phyloP scores from a whole-genome alignment of 257 asterid species.

The Przewalskia tangutica region DNA sequence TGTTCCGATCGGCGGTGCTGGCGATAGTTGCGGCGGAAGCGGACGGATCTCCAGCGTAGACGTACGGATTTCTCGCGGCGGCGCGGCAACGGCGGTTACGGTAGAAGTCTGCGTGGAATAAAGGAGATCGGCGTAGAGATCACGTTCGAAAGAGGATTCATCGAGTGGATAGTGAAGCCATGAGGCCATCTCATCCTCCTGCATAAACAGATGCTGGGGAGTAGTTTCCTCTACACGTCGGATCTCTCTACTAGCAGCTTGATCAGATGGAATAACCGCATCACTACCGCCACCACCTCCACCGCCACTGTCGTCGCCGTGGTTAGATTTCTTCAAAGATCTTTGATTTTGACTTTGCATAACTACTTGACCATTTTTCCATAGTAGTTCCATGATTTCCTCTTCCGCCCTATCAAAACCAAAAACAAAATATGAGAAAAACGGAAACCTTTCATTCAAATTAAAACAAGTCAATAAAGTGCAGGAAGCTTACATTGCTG shows the following conservation, averaged over 20 bases:
- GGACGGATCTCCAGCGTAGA: conserved; percentile 34
- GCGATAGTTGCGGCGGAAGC: conserved; percentile 12
- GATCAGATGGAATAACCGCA: conserved; percentile 23
- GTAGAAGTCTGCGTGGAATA: conserved; percentile 32
- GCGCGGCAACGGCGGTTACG: conserved; percentile 10
- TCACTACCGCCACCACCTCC: conserved; percentile 11
- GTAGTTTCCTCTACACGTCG: conserved; percentile 22
- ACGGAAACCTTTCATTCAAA: neutral
- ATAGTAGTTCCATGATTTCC: conserved; percentile 58
- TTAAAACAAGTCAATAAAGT: neutral
- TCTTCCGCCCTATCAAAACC: conserved; percentile 31
- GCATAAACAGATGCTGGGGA: conserved; percentile 54
- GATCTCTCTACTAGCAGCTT: conserved; percentile 29
- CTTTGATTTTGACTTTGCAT: conserved; percentile 59
- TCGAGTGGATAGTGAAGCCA: conserved; percentile 81
- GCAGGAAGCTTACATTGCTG: conserved; percentile 29
- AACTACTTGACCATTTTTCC: conserved; percentile 37
- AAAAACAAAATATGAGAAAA: neutral
- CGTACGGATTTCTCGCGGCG: conserved; percentile 6
- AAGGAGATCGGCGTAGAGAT: conserved; percentile 56
- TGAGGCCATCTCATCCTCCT: conserved; percentile 82
- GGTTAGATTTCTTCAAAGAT: conserved; percentile 19
- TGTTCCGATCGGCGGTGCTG: neutral
- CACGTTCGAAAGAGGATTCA: conserved; percentile 60
- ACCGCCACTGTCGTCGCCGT: conserved; percentile 1